phyloP scores from a whole-genome alignment of 1,284 basidiomycete genomes.

The Ganoderma meredithae region DNA sequence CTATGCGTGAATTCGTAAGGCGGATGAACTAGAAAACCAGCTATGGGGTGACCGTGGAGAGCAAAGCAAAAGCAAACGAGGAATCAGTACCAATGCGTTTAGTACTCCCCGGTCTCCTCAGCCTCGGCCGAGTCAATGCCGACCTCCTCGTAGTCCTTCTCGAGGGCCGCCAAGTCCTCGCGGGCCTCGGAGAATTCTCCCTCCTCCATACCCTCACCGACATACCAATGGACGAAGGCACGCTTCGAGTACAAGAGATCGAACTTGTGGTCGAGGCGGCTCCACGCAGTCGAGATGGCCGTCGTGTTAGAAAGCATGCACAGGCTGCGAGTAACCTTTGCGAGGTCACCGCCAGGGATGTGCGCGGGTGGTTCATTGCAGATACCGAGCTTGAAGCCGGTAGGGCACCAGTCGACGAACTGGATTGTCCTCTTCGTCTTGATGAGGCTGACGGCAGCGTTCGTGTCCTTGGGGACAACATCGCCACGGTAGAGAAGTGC shows the following conservation, averaged over 20 bases:
- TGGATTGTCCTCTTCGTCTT: constrained; percentile 88
- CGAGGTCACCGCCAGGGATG: constrained; percentile 87
- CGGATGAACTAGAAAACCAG: constrained; percentile 30
- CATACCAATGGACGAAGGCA: constrained; percentile 95
- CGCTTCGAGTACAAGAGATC: constrained; percentile 95
- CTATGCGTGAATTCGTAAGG: constrained; percentile 37
- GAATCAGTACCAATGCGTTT: constrained; percentile 38
- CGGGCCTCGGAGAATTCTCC: constrained; percentile 98
- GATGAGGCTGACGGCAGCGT: constrained; percentile 85
- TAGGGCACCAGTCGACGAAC: constrained; percentile 93
- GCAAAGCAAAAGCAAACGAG: constrained; percentile 35
- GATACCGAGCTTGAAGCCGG: constrained; percentile 90
- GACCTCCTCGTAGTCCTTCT: constrained; percentile 97
- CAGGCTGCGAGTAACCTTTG: constrained; percentile 86
- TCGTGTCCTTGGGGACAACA: constrained; percentile 91
- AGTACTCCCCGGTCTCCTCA: constrained; percentile 85
- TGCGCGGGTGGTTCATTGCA: constrained; percentile 90
- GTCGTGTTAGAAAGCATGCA: constrained; percentile 93
- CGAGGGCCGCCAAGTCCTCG: constrained; percentile 95
- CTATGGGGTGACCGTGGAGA: constrained; percentile 34
- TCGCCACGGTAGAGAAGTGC: constrained; percentile 86
- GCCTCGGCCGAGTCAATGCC: constrained; percentile 89
- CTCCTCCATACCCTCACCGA: constrained; percentile 99
- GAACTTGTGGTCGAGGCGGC: constrained; percentile 96
- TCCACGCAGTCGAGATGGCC: constrained; percentile 90